phyloP scores from a whole-genome alignment of 2,329 filamentous ascomycete genomes.

The Cladosporium sp. region DNA sequence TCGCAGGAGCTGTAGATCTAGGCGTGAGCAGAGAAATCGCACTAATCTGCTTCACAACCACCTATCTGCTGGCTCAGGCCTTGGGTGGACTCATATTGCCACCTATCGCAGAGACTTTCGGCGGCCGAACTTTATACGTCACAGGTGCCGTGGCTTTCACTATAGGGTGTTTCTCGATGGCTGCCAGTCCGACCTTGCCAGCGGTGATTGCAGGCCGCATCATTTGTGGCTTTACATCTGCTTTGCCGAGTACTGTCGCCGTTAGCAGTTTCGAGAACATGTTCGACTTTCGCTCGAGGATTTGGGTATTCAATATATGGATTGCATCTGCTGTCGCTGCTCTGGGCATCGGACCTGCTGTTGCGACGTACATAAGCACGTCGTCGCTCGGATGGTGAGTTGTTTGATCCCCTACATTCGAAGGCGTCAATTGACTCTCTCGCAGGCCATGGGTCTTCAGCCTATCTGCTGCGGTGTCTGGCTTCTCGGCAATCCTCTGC shows the following conservation, averaged over 20 bases:
- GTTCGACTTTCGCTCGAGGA: conserved; percentile 45
- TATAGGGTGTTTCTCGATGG: conserved; percentile 39
- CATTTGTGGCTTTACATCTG: conserved; percentile 46
- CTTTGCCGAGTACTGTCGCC: conserved; percentile 49
- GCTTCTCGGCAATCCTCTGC: conserved; percentile 38
- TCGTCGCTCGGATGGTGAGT: conserved; percentile 41
- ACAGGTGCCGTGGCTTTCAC: conserved; percentile 34
- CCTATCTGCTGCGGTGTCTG: conserved; percentile 43
- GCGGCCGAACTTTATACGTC: conserved; percentile 38
- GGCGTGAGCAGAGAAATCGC: conserved; percentile 12
- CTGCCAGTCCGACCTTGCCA: conserved; percentile 37
- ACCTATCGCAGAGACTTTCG: conserved; percentile 41
- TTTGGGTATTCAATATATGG: conserved; percentile 52
- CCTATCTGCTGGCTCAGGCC: conserved; percentile 41
- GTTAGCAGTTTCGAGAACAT: conserved; percentile 53
- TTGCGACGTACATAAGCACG: conserved; percentile 43
- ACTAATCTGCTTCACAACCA: conserved; percentile 20
- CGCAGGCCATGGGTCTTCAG: conserved; percentile 50
- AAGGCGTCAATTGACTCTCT: not conserved
- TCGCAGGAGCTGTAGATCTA: conserved; percentile 8
- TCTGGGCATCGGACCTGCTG: conserved; percentile 46
- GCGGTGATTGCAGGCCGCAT: conserved; percentile 45
- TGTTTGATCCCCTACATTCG: not conserved
- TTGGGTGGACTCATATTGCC: conserved; percentile 40
- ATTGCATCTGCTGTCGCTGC: conserved; percentile 46